Base-by-base conservation (phyloP, 192 early-diverging fungal genomes). In the Coemansia sp. region DNA sequence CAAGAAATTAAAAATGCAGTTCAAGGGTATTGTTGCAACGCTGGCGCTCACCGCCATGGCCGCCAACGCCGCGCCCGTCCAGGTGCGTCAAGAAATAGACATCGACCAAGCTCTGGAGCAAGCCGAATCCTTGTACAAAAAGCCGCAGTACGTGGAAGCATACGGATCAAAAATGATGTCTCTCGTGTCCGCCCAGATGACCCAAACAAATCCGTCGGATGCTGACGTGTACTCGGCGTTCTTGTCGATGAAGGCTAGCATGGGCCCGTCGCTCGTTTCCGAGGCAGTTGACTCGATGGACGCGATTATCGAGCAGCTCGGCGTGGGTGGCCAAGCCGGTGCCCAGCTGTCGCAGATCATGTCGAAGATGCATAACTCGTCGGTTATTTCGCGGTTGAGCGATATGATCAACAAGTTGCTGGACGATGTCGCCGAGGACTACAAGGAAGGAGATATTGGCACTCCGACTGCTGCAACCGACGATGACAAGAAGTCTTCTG, bases 401-500 rank as follows among this genome's bases (percentile, higher is more conserved):
- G 25, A 11, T 15, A 48, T 60, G 44, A 4, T 60, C 2, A 28
- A 25, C 26, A 28, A 28, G 21, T 3, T 60, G 44, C 17, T 60
- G 17, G 15, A 60, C 42, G 36, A 50, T 3, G 6, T 60, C 21
- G 17, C 19, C 0, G 51, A 31, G 4, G 36, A 67, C 1, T 42
- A 58, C 10, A 37, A 54, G 15, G 65, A 60, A 0, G 65, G 58
- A 0, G 42, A 60, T 6, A 53, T 59, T 59, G 65, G 65, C 21
- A 53, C 19, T 2, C 58, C 57, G n/a, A 67, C 65, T 6, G 57
- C 23, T 22, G 9, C 3, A 12, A 46, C 51, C 40, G 14, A 55
- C 6, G 58, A 60, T 5, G 49, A 46, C 25, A 10, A 38, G 3
- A 46, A 38, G 15, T 26, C 52, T 4, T 4, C 1, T 26, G 25